Percentiles rank a stretch among this genome's conserved stretches.
phyloP scores from a whole-genome alignment of 2,329 filamentous ascomycete species.

The Pseudogymnoascus sp. region DNA sequence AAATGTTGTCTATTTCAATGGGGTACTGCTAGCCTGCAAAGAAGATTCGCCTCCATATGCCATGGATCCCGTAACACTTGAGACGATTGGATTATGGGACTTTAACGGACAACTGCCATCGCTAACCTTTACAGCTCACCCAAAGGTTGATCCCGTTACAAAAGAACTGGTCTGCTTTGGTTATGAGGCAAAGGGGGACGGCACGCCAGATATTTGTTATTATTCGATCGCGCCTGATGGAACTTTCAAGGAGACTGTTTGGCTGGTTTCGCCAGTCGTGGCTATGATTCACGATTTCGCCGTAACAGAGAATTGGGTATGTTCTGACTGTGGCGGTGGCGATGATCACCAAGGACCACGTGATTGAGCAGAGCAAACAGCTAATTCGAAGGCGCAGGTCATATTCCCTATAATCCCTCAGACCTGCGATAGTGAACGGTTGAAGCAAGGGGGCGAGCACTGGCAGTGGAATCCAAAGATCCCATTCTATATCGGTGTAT shows the following conservation, averaged over 20 bases:
- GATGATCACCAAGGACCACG: neutral
- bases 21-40: conserved; percentile 47
- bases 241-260: conserved; percentile 37
- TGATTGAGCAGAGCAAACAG: conserved; percentile 16
- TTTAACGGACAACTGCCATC: conserved; percentile 41
- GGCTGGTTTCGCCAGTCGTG: conserved; percentile 42
- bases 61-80: conserved; percentile 39
- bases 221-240: conserved; percentile 40
- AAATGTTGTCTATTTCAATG: conserved; percentile 50
- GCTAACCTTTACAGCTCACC: conserved; percentile 45
- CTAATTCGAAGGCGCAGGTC: conserved; percentile 8
- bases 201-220: conserved; percentile 37
- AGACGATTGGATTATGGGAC: conserved; percentile 41
- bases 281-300: conserved; percentile 47
- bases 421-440: conserved; percentile 37
- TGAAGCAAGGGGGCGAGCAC: conserved; percentile 41
- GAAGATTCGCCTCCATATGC: conserved; percentile 46
- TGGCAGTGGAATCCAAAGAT: conserved; percentile 48
- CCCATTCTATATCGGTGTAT: conserved; percentile 45
- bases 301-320: conserved; percentile 37
- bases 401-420: conserved; percentile 41
- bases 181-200: conserved; percentile 42
- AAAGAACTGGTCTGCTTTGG: conserved; percentile 47
- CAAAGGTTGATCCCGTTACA: conserved; percentile 41
- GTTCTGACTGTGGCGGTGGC: no score